Evolutionary conservation across 164 flowering plant species (phyloP), one percentile per base, ranked within the genome.

Genomic region (Liriodendron chinense): DNA sequence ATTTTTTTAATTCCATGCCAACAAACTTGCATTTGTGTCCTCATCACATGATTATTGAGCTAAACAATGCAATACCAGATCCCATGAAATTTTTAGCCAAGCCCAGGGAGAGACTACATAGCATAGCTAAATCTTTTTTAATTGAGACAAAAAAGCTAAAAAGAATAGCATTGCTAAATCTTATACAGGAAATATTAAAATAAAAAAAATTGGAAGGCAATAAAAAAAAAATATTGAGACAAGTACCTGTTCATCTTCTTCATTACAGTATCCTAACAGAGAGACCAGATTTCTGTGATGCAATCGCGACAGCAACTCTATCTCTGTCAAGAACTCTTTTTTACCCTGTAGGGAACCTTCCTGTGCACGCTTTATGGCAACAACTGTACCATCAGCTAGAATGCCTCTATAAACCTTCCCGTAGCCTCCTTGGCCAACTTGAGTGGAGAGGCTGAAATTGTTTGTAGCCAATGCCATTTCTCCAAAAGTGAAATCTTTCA

Each of bases 341-440:
- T 82, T 79, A 53, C 93, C 98, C 80, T 93, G 96, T 50, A 91
- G 74, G 1, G 96, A 91, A 73, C 92, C 92, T 77, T 85, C 86
- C 77, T 83, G 81, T 67, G 94, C 92, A 62, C 98, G 91, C 79
- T 93, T 93, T 56, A 91, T 78, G 22, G 98, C 96, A 47, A 93
- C 94, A 73, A 81, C 63, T 49, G 83, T 80, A 16, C 81, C 75
- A 69, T 88, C 88, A 49, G 80, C 69, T 68, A 93, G 77, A 74
- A 80, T 78, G 34, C 96, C 98, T 83, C 53, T 89, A 63, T 85
- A 88, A 25, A 93, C 98, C 69, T 82, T 89, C 47, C 98, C 98
- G 80, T 91, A 93, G 28, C 98, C 98, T 80, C 98, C 98, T 83
- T 76, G 84, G 43, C 94, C 97, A 73, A 93, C 86, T 81, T 81